Evolutionary conservation across 1,284 basidiomycete species (phyloP).

Genomic region (Sphagnurus paluster): DNA sequence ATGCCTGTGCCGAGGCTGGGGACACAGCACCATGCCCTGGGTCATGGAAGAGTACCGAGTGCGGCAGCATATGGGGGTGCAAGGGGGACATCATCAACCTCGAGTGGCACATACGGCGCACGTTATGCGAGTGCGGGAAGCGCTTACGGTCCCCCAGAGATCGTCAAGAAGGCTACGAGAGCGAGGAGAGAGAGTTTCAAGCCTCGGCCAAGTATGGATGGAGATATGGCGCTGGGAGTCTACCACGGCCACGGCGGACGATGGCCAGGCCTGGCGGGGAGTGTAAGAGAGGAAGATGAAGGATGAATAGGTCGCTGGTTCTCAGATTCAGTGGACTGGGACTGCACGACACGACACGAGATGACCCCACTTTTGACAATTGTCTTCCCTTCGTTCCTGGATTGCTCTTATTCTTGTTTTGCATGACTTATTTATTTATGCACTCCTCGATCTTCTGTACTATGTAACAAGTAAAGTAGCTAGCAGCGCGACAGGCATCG

Average conservation of each 20-base stretch:
- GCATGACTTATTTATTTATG: slow-evolving; percentile 2
- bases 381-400: slow-evolving; percentile 5
- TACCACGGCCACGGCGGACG: slow-evolving; percentile 27
- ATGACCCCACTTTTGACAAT: slow-evolving; percentile 1
- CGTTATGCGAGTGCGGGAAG: slow-evolving; percentile 23
- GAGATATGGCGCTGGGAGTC: slow-evolving; percentile 24
- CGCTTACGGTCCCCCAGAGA: slow-evolving; percentile 18
- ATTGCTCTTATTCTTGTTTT: neutral
- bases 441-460: slow-evolving; percentile 2
- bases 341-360: slow-evolving; percentile 1
- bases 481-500: neutral
- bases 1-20: slow-evolving; percentile 49
- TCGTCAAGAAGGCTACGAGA: slow-evolving; percentile 47
- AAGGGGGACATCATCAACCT: slow-evolving; percentile 18
- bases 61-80: slow-evolving; percentile 20
- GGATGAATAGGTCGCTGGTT: slow-evolving; percentile 21
- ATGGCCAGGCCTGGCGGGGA: slow-evolving; percentile 34
- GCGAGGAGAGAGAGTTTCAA: slow-evolving; percentile 73
- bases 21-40: slow-evolving; percentile 49
- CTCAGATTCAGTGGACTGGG: slow-evolving; percentile 3
- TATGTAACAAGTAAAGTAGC: slow-evolving; percentile 8
- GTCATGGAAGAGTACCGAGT: slow-evolving; percentile 47
- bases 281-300: slow-evolving; percentile 31
- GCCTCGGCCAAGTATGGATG: slow-evolving; percentile 69
- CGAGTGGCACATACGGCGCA: slow-evolving; percentile 26